Percentiles rank a stretch among this genome's conserved stretches.
Evolutionary conservation across 2,329 filamentous ascomycete species (phyloP).

Genomic region (Teratosphaeria viscida): DNA sequence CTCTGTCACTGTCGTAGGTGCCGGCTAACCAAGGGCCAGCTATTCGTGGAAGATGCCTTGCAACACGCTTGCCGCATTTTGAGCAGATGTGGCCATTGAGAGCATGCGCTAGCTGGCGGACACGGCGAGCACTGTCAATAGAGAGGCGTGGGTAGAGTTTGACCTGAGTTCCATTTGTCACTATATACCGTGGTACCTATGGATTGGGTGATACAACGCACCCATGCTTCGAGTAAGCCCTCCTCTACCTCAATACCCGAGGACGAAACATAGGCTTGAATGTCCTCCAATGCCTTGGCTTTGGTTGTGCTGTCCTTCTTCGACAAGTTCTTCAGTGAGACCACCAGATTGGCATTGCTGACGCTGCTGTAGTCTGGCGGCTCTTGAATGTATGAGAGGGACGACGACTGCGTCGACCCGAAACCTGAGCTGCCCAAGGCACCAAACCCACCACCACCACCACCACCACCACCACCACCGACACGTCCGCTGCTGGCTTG

Average conservation of each 20-base stretch:
- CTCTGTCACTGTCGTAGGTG: slow-evolving; percentile 72
- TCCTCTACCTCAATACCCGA: slow-evolving; percentile 59
- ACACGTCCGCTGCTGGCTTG: slow-evolving; percentile 55
- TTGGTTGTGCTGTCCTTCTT: slow-evolving; percentile 94
- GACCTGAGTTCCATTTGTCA: slow-evolving; percentile 44
- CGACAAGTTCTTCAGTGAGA: slow-evolving; percentile 82
- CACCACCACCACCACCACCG: slow-evolving; percentile 32
- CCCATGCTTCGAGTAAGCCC: slow-evolving; percentile 78
- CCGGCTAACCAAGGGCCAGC: slow-evolving; percentile 88
- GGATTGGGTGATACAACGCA: slow-evolving; percentile 33
- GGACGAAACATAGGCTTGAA: slow-evolving; percentile 55
- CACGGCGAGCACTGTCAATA: slow-evolving; percentile 78
- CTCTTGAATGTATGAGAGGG: slow-evolving; percentile 77
- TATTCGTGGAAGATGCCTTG: slow-evolving; percentile 63
- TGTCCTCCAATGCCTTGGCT: slow-evolving; percentile 77
- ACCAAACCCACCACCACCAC: slow-evolving; percentile 30
- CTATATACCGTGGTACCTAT: slow-evolving; percentile 18
- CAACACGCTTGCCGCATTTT: slow-evolving; percentile 67
- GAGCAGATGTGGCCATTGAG: slow-evolving; percentile 55
- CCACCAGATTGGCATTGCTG: slow-evolving; percentile 69
- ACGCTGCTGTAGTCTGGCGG: slow-evolving; percentile 70
- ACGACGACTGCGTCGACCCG: slow-evolving; percentile 42
- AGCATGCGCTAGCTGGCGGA: slow-evolving; percentile 74
- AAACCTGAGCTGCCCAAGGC: slow-evolving; percentile 30
- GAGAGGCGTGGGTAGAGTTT: slow-evolving; percentile 80